phyloP scores from a whole-genome alignment of 305 asterid genomes.

The Fraxinus angustifolia region DNA sequence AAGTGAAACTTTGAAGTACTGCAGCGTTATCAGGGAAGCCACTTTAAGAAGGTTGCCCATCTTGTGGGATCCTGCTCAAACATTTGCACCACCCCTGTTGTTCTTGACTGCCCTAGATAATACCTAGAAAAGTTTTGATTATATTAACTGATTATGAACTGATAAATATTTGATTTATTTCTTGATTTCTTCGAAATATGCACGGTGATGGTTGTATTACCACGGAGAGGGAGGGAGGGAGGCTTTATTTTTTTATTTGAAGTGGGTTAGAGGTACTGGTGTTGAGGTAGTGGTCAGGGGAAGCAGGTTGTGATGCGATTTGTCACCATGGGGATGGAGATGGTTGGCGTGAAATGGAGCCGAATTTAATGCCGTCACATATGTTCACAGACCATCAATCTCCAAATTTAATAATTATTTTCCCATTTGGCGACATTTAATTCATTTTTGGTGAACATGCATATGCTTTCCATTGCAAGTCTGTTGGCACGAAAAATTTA shows the following conservation, averaged over 20 bases:
- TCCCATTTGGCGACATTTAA: not conserved
- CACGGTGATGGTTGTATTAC: not conserved
- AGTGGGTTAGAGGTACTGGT: not conserved
- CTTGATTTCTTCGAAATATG: not conserved
- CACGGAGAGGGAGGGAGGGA: not conserved
- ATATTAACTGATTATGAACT: not conserved
- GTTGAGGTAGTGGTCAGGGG: not conserved
- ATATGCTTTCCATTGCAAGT: not conserved
- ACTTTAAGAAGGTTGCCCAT: not conserved
- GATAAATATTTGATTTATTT: not conserved
- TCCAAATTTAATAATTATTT: not conserved
- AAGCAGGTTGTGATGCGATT: not conserved
- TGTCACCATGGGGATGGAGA: not conserved
- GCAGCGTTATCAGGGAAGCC: not conserved
- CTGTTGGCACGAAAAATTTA: not conserved
- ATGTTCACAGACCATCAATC: not conserved
- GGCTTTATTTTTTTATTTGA: not conserved
- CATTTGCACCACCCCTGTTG: not conserved
- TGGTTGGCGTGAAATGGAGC: not conserved
- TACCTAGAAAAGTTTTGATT: not conserved
- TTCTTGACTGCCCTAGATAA: not conserved
- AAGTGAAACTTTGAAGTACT: not conserved
- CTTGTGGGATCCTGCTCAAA: not conserved
- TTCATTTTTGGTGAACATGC: not conserved
- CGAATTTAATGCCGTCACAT: not conserved